Conservation (phyloP, 176 grass and related monocot genomes). For the Stipa capillata region DNA sequence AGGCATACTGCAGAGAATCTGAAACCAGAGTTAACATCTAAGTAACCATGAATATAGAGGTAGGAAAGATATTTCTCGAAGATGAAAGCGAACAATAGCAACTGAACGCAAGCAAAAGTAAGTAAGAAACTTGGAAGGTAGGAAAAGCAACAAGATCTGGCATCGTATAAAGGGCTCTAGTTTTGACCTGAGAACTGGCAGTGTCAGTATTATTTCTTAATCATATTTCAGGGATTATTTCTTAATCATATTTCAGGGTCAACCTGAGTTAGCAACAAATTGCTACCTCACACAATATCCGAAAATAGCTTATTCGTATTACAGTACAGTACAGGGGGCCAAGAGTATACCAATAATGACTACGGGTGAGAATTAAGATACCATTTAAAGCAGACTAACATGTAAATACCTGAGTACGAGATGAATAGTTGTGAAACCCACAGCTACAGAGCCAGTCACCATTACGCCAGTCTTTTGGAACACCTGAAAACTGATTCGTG, state of each 20-base stretch:
- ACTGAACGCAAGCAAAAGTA: not conserved
- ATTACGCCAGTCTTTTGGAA: conserved; percentile 75
- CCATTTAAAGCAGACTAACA: not conserved
- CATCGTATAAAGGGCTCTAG: not conserved
- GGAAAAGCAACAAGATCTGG: not conserved
- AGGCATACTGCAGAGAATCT: conserved; percentile 2
- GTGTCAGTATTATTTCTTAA: too few relatives aligned
- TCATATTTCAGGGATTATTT: too few relatives aligned
- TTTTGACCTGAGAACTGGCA: not conserved
- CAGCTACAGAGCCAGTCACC: conserved; percentile 98
- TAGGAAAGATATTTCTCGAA: not conserved
- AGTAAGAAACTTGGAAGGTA: not conserved
- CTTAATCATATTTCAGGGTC: too few relatives aligned
- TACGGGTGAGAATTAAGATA: not conserved
- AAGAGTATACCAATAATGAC: not conserved
- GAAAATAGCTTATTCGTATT: not conserved
- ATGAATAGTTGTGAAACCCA: conserved; percentile 97
- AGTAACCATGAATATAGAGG: not conserved
- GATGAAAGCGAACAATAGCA: not conserved
- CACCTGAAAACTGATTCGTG: conserved; percentile 40
- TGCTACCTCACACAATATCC: not conserved
- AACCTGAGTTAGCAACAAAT: not conserved
- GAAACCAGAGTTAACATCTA: conserved; percentile 4
- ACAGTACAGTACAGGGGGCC: not conserved
- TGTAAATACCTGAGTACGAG: conserved; percentile 64